Conservation (phyloP, 345 rosid species). For the Aurinia saxatilis region DNA sequence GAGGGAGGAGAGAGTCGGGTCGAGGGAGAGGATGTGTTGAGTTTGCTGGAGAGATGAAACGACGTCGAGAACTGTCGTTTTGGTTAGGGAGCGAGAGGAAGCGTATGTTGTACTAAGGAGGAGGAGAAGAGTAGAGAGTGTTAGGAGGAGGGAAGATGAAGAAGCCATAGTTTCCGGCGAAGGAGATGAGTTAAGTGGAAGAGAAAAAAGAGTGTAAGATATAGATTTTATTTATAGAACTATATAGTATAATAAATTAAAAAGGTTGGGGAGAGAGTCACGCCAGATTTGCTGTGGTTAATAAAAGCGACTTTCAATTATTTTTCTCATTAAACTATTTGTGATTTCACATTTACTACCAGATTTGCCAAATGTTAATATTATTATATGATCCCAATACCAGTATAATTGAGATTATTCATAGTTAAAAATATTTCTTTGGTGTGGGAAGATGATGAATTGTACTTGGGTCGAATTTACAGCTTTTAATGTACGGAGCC, state of each 20-base stretch:
- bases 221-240: conserved; percentile 19
- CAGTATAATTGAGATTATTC: neutral
- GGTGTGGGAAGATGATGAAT: no score
- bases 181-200: conserved; percentile 1
- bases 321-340: conserved; percentile 2
- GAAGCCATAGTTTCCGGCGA: conserved; percentile 22
- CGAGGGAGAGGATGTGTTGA: conserved; percentile 35
- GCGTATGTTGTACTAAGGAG: conserved; percentile 6
- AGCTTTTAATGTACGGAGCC: conserved; percentile 3
- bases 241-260: neutral
- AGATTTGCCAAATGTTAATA: no score
- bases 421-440: no score
- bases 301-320: conserved; percentile 20
- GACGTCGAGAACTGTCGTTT: conserved; percentile 39
- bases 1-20: conserved; percentile 30
- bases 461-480: conserved; percentile 5
- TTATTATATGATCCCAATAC: no score
- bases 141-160: conserved; percentile 16
- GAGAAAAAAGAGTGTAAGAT: neutral
- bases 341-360: conserved; percentile 13
- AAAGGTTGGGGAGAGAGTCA: conserved; percentile 13
- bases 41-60: conserved; percentile 46
- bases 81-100: conserved; percentile 35
- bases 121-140: neutral
- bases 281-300: conserved; percentile 22